Conservation (phyloP, 192 early-diverging fungal genomes). For the Chytriomyces sp. region DNA sequence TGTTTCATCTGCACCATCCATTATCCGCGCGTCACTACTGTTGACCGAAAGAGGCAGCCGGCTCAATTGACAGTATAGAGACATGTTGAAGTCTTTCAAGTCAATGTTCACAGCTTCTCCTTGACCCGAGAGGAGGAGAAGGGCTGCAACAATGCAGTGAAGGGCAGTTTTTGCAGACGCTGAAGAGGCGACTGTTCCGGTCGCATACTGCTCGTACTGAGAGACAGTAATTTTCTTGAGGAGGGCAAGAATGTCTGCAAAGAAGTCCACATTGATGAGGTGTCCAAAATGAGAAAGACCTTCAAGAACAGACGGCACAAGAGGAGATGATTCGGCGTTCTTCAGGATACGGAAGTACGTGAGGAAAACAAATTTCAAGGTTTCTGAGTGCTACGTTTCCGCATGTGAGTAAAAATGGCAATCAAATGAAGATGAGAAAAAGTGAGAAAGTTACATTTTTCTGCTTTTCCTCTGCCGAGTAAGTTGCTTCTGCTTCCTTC, state of each 20-base stretch:
- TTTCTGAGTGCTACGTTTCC: slow-evolving; percentile 78
- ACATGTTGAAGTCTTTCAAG: slow-evolving; percentile 86
- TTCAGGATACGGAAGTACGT: slow-evolving; percentile 96
- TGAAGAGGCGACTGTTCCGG: slow-evolving; percentile 41
- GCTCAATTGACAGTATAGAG: slow-evolving; percentile 81
- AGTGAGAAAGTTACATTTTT: slow-evolving; percentile 57
- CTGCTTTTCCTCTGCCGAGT: slow-evolving; percentile 81
- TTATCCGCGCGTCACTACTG: slow-evolving; percentile 47
- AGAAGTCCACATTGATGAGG: slow-evolving; percentile 96
- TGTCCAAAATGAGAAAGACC: slow-evolving; percentile 84
- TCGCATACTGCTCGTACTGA: slow-evolving; percentile 60
- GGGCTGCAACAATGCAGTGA: slow-evolving; percentile 88
- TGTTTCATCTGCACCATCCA: slow-evolving; percentile 48
- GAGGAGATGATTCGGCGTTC: slow-evolving; percentile 72
- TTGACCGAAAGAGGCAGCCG: slow-evolving; percentile 57
- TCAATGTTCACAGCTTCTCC: slow-evolving; percentile 92
- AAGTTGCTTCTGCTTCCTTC: slow-evolving; percentile 89
- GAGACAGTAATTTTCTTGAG: slow-evolving; percentile 81
- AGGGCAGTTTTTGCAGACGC: slow-evolving; percentile 72
- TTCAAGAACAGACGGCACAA: slow-evolving; percentile 78
- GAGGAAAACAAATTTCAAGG: slow-evolving; percentile 90
- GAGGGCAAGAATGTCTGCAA: slow-evolving; percentile 82
- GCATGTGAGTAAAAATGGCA: slow-evolving; percentile 6
- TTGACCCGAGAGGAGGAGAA: slow-evolving; percentile 87
- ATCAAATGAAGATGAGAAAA: slow-evolving; percentile 18